Base-by-base conservation (phyloP, 2,329 filamentous ascomycete species). In the Thermomyces lanuginosus region DNA sequence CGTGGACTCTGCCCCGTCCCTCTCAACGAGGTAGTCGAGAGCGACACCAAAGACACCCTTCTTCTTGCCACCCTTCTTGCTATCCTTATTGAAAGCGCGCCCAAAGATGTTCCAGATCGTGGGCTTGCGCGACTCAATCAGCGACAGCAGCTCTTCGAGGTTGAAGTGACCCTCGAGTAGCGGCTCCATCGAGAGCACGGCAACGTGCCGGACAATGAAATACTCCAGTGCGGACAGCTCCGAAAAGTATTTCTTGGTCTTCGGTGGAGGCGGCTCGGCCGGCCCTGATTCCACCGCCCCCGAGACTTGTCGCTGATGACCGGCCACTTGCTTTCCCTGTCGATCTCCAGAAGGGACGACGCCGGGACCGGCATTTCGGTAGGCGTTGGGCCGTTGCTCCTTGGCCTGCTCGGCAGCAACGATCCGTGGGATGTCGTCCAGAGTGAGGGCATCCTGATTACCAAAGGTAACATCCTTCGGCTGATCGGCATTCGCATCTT, bases 71-170 rank as follows among this genome's bases (percentile, higher is more conserved):
- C 56, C 67, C 50, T 84, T 77, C 29, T 60, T 57, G 22, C 49
- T 46, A 41, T 89, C 79, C 39, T 81, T 82, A 52, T 86, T 89
- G 47, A 95, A 92, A 1, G 84, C 86, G 48, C 93, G 92, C 36
- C 84, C 86, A 36, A 98, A 84, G 43, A 93, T 93, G 51, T 86
- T 89, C 89, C 89, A 98, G 55, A 98, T 92, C 0, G 81, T 95
- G 13, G 81, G 73, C 35, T 92, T 91, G 45, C 81, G 76, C 2
- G 81, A 82, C 53, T 98, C 89, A 35, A 98, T 95, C 26, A 98
- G 71, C 34, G 80, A 73, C 8, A 95, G 67, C 2, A 98, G 63
- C 46, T 98, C 89, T 38, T 95, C 89, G 32, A 95, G 66, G n/a
- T 76, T 79, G 53, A 95, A 95, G 41, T 92, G 74, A 3, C 74